Evolutionary conservation across 495 filamentous ascomycete species (phyloP).

Genomic region (Collariella sp.): DNA sequence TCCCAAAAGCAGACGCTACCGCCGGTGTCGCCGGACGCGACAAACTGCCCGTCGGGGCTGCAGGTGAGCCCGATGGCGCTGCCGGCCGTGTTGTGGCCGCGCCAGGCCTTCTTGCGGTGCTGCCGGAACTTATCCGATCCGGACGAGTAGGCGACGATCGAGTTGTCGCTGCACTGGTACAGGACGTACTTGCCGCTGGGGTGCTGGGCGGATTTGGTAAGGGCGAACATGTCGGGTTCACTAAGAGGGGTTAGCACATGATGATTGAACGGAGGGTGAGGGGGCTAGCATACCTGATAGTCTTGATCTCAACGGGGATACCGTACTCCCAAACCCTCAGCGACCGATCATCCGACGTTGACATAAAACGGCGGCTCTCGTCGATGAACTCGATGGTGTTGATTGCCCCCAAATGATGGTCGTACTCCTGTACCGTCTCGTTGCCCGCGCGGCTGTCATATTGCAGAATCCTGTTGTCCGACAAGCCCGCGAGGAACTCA

Average conservation of each 20-base stretch:
- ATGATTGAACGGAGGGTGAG: neutral
- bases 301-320: slow-evolving; percentile 67
- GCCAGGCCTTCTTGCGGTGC: slow-evolving; percentile 93
- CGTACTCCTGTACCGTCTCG: slow-evolving; percentile 91
- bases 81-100: slow-evolving; percentile 90
- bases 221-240: slow-evolving; percentile 92
- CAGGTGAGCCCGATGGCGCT: slow-evolving; percentile 86
- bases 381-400: slow-evolving; percentile 97
- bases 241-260: slow-evolving; percentile 75
- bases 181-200: slow-evolving; percentile 87
- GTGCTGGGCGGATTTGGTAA: slow-evolving; percentile 72
- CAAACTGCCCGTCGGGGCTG: slow-evolving; percentile 83
- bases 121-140: slow-evolving; percentile 83
- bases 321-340: slow-evolving; percentile 96
- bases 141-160: slow-evolving; percentile 89
- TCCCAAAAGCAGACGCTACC: slow-evolving; percentile 96
- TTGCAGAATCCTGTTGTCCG: slow-evolving; percentile 97
- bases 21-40: slow-evolving; percentile 72
- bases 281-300: slow-evolving; percentile 22
- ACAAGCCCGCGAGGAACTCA: slow-evolving; percentile 93
- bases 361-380: slow-evolving; percentile 90
- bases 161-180: slow-evolving; percentile 89
- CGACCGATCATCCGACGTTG: slow-evolving; percentile 93
- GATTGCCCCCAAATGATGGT: slow-evolving; percentile 93
- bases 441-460: slow-evolving; percentile 76